Conservation (phyloP, 768 basidiomycete species). For the Tulasnella calospora region DNA sequence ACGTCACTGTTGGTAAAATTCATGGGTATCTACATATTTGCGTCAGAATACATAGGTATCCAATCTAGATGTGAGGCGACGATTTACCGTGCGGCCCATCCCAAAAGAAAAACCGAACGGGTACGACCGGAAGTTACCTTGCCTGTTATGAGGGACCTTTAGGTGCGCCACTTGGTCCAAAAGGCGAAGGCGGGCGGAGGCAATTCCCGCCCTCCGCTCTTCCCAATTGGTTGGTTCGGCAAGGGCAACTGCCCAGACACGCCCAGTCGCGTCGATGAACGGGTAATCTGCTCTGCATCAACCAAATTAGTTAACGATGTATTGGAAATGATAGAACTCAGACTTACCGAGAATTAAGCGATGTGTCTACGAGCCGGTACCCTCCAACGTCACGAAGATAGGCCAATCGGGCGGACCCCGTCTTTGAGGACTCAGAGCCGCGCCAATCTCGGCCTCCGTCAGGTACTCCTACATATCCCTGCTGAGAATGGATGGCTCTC, state of each 20-base stretch:
- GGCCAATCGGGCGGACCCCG: too few species aligned
- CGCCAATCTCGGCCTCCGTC: too few species aligned
- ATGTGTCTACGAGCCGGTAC: too few species aligned
- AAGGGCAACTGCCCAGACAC: not conserved
- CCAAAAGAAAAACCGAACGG: not conserved
- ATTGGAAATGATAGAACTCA: not conserved
- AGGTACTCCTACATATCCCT: too few species aligned
- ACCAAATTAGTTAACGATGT: not conserved
- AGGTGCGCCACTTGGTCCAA: not conserved
- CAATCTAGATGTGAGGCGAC: not conserved
- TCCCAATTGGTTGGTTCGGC: not conserved
- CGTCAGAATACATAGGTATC: not conserved
- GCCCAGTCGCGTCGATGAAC: not conserved
- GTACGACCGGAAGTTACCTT: not conserved
- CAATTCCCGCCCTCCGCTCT: not conserved
- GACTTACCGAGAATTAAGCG: too few species aligned
- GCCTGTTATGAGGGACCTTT: not conserved
- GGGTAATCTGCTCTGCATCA: not conserved
- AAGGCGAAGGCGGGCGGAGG: not conserved
- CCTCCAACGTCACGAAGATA: too few species aligned
- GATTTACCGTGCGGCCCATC: not conserved
- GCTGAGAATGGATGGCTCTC: too few species aligned
- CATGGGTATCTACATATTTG: not conserved
- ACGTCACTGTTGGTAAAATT: not conserved
- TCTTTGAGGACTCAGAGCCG: too few species aligned